Conservation (phyloP, 2,329 filamentous ascomycete species). For the Botryosphaeria dothidea region DNA sequence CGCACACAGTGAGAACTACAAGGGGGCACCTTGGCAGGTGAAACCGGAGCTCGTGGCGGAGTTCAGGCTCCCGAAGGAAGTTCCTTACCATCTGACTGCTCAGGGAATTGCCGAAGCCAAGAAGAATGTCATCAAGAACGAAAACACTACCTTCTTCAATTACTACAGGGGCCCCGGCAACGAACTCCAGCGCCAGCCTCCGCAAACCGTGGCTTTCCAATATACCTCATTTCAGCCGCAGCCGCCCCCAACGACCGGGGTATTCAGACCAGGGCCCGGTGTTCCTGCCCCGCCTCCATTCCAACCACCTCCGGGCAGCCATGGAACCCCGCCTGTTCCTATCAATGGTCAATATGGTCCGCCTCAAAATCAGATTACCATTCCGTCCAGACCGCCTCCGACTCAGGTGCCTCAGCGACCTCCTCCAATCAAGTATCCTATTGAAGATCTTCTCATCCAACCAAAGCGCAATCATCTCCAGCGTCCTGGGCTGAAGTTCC, state of each 20-base stretch:
- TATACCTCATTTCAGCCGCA: background rate
- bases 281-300: slow-evolving; percentile 9
- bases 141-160: slow-evolving; percentile 17
- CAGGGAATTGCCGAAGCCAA: slow-evolving; percentile 46
- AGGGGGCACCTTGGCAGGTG: slow-evolving; percentile 94
- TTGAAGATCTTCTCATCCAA: slow-evolving; percentile 85
- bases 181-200: slow-evolving; percentile 12
- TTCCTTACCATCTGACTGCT: slow-evolving; percentile 57
- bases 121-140: slow-evolving; percentile 62
- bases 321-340: background rate
- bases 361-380: slow-evolving; percentile 1
- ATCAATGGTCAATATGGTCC: slow-evolving; percentile 14
- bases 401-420: slow-evolving; percentile 49
- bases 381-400: slow-evolving; percentile 6
- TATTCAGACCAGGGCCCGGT: slow-evolving; percentile 11
- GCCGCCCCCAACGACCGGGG: background rate
- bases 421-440: slow-evolving; percentile 85
- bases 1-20: slow-evolving; percentile 89
- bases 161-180: slow-evolving; percentile 12
- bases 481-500: slow-evolving; percentile 75
- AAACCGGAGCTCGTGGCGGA: slow-evolving; percentile 80
- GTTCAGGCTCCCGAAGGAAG: slow-evolving; percentile 83
- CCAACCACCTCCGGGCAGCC: background rate
- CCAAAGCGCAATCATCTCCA: slow-evolving; percentile 63
- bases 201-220: slow-evolving; percentile 8